phyloP scores from a whole-genome alignment of 75 land plant genomes.

The Selaginella moellendorffii region DNA sequence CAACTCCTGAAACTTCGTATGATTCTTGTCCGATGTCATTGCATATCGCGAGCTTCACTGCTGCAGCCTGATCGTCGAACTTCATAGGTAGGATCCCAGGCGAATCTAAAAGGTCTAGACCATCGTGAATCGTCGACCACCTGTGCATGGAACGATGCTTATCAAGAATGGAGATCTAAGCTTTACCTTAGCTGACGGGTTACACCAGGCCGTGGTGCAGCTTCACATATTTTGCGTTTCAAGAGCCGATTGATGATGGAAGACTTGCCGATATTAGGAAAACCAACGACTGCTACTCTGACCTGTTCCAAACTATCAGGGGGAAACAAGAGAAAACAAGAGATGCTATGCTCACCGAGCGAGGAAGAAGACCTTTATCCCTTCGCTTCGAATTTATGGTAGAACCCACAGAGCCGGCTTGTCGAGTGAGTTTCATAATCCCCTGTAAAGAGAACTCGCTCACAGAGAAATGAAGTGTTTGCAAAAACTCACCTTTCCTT shows the following conservation, averaged over 20 bases:
- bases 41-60: constrained; percentile 85
- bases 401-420: constrained; percentile 58
- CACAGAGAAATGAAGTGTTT: neutral
- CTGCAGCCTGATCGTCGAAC: constrained; percentile 76
- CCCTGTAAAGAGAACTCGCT: constrained; percentile 34
- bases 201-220: constrained; percentile 91
- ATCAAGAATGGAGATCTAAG: neutral
- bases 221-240: constrained; percentile 69
- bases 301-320: constrained; percentile 27
- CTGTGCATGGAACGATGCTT: constrained; percentile 16
- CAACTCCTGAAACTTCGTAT: constrained; percentile 76
- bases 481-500: constrained; percentile 43
- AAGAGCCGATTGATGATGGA: constrained; percentile 85
- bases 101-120: constrained; percentile 78
- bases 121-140: constrained; percentile 87
- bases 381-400: constrained; percentile 63
- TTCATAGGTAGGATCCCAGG: constrained; percentile 94
- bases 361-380: constrained; percentile 87
- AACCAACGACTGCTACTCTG: constrained; percentile 90
- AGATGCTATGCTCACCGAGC: constrained; percentile 34
- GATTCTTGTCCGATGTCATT: constrained; percentile 96
- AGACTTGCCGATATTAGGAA: constrained; percentile 97
- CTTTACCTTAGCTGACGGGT: constrained; percentile 64
- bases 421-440: constrained; percentile 57
- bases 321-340: neutral